phyloP scores from a whole-genome alignment of 441 rosid genomes.

The Brassica hybrid region DNA sequence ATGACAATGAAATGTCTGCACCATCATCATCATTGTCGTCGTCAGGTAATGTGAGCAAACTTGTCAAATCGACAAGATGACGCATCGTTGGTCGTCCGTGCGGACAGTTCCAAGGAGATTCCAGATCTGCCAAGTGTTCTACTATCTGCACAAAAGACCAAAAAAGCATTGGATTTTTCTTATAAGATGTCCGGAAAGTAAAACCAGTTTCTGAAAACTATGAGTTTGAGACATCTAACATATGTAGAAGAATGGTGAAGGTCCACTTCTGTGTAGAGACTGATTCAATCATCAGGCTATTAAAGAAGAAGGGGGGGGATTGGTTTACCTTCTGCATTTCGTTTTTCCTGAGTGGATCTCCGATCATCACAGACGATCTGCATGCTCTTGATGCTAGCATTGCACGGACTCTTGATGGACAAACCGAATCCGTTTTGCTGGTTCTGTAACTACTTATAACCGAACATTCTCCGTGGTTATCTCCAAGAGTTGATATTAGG shows the following conservation, averaged over 20 bases:
- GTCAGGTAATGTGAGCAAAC: conserved; percentile 48
- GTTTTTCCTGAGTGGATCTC: conserved; percentile 82
- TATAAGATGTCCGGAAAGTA: not conserved
- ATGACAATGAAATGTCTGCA: conserved; percentile 24
- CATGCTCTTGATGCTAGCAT: conserved; percentile 97
- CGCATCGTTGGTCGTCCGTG: conserved; percentile 99
- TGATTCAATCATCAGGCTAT: conserved; percentile 11
- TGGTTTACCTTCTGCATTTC: conserved; percentile 84
- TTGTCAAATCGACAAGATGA: conserved; percentile 81
- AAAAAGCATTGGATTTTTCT: too few relatives aligned
- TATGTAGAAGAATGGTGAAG: conserved; percentile 7
- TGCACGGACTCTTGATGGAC: conserved; percentile 91
- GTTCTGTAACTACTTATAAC: conserved; percentile 74
- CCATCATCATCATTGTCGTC: conserved; percentile 32
- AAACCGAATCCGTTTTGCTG: conserved; percentile 76
- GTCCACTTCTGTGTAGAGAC: not conserved
- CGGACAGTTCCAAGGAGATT: conserved; percentile 98
- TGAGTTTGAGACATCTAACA: not conserved
- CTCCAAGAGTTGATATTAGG: conserved; percentile 84
- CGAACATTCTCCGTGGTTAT: conserved; percentile 82
- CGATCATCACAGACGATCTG: conserved; percentile 87
- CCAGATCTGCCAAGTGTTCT: conserved; percentile 75
- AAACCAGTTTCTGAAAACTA: too few relatives aligned
- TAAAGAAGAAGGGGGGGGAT: not conserved
- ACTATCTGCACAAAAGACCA: conserved; percentile 59